A percentile compares a stretch with the other conserved stretches of the same genome.
Evolutionary conservation across 2,329 filamentous ascomycete genomes (phyloP).

Genomic region (Lecanicillium sp.): DNA sequence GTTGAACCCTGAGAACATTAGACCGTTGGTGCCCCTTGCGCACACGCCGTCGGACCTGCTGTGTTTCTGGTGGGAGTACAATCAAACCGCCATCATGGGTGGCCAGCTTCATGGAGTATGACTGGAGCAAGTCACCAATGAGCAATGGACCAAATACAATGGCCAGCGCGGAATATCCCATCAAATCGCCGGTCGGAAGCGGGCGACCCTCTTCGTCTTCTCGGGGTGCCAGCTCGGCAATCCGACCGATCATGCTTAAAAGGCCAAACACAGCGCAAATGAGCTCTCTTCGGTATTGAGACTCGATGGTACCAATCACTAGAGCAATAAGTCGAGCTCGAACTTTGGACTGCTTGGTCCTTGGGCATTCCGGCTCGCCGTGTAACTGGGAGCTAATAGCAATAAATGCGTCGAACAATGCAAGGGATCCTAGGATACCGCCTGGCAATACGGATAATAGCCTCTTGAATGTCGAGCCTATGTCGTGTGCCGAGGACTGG

Average conservation of each 20-base stretch:
- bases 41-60: constrained; percentile 1
- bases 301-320: constrained; percentile 51
- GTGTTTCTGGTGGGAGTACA: constrained; percentile 5
- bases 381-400: constrained; percentile 51
- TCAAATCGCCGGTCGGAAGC: constrained; percentile 48
- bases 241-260: constrained; percentile 51
- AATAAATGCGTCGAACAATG: constrained; percentile 54
- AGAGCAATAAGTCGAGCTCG: constrained; percentile 60
- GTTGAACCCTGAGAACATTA: constrained; percentile 3
- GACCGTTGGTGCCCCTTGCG: constrained; percentile 1
- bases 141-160: constrained; percentile 60
- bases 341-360: constrained; percentile 47
- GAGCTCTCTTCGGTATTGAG: constrained; percentile 52
- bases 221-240: constrained; percentile 44
- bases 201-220: constrained; percentile 45
- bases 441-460: constrained; percentile 57
- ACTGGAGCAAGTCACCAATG: constrained; percentile 47
- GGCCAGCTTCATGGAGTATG: constrained; percentile 40
- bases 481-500: constrained; percentile 52
- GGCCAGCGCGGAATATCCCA: constrained; percentile 56
- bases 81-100: constrained; percentile 30
- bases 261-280: constrained; percentile 62
- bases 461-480: constrained; percentile 60
- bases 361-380: constrained; percentile 41
- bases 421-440: constrained; percentile 56